phyloP scores from a whole-genome alignment of 345 rosid species.

The Anacardium occidentale region DNA sequence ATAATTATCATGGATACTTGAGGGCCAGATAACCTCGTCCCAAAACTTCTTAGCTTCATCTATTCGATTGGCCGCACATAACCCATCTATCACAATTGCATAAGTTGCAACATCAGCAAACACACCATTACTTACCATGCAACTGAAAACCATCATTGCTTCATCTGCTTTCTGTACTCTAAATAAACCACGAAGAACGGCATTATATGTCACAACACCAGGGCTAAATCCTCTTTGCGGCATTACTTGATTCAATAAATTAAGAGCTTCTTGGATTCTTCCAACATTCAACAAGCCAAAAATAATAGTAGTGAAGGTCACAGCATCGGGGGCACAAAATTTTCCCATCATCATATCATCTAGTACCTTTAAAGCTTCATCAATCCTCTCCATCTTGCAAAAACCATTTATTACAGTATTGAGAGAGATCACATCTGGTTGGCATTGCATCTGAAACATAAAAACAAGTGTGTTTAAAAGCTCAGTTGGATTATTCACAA shows the following conservation, averaged over 20 bases:
- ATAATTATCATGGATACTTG: slow-evolving; percentile 59
- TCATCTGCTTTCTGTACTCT: slow-evolving; percentile 46
- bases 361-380: slow-evolving; percentile 68
- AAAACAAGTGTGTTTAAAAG: slow-evolving; percentile 61
- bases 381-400: slow-evolving; percentile 70
- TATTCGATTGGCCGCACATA: slow-evolving; percentile 44
- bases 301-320: slow-evolving; percentile 65
- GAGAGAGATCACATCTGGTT: slow-evolving; percentile 75
- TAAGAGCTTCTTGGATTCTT: slow-evolving; percentile 59
- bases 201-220: slow-evolving; percentile 70
- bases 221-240: slow-evolving; percentile 48
- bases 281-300: slow-evolving; percentile 60
- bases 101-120: slow-evolving; percentile 49
- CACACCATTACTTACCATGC: slow-evolving; percentile 52
- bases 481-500: slow-evolving; percentile 57
- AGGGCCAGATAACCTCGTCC: slow-evolving; percentile 83
- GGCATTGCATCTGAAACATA: slow-evolving; percentile 73
- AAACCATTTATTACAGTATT: slow-evolving; percentile 76
- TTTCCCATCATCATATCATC: slow-evolving; percentile 73
- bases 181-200: slow-evolving; percentile 60
- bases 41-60: slow-evolving; percentile 71
- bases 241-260: slow-evolving; percentile 48
- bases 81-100: slow-evolving; percentile 56
- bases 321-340: slow-evolving; percentile 71
- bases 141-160: slow-evolving; percentile 48